Evolutionary conservation across 2,329 filamentous ascomycete species (phyloP).

Genomic region (Colletotrichum paranaense): DNA sequence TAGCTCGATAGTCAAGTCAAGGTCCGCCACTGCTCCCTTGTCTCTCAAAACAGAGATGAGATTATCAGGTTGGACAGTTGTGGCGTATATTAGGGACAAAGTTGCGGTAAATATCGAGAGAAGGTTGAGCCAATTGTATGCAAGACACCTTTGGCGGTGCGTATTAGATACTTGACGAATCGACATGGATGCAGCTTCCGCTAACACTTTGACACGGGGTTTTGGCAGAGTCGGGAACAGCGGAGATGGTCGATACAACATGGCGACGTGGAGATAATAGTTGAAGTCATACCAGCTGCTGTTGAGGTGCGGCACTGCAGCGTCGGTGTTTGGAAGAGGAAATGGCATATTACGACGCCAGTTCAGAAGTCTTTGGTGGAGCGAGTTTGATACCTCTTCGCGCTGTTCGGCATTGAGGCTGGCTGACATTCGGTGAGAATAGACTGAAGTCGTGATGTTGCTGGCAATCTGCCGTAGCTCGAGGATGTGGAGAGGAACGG

Average conservation of each 20-base stretch:
- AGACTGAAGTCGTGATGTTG: slow-evolving; percentile 51
- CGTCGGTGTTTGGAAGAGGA: slow-evolving; percentile 51
- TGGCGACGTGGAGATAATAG: slow-evolving; percentile 57
- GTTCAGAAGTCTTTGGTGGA: slow-evolving; percentile 54
- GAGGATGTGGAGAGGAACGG: slow-evolving; percentile 55
- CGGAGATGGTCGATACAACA: slow-evolving; percentile 57
- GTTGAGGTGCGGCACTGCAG: slow-evolving; percentile 54
- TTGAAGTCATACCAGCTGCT: slow-evolving; percentile 60
- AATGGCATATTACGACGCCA: slow-evolving; percentile 59
- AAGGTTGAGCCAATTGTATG: slow-evolving; percentile 55
- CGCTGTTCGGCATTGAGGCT: slow-evolving; percentile 37
- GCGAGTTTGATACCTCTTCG: slow-evolving; percentile 45
- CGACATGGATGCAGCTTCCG: slow-evolving; percentile 53
- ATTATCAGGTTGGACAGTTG: slow-evolving; percentile 50
- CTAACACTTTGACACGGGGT: slow-evolving; percentile 49
- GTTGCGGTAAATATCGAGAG: slow-evolving; percentile 54
- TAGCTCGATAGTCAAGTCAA: slow-evolving; percentile 44
- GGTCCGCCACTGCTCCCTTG: slow-evolving; percentile 43
- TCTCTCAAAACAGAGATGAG: slow-evolving; percentile 41
- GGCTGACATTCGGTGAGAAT: slow-evolving; percentile 40
- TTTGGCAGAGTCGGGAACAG: slow-evolving; percentile 50
- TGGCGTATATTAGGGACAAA: slow-evolving; percentile 55
- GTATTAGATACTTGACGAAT: slow-evolving; percentile 53
- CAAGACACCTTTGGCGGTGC: slow-evolving; percentile 51
- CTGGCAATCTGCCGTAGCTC: slow-evolving; percentile 53